These are phyloP conservation scores for Condylostoma magnum DNA, from an alignment of 169 alveolate species.

Conservation along the genomic window DNA sequence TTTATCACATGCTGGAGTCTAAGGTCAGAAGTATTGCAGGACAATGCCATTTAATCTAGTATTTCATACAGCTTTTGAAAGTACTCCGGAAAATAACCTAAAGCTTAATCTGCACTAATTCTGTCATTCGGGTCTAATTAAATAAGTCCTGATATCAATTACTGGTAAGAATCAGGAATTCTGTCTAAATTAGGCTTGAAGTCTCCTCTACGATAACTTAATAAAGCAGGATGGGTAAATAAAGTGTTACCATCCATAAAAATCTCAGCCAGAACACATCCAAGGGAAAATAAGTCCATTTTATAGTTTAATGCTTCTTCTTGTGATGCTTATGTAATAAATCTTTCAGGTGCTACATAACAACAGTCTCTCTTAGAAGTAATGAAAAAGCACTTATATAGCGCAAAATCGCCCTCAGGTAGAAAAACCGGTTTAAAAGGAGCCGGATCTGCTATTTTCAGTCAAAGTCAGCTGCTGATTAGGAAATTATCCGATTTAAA, in stretches of 20 bases:
- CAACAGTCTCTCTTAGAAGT: slow-evolving; percentile 62
- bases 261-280: slow-evolving; percentile 83
- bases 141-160: too few species aligned
- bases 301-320: slow-evolving; percentile 19
- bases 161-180: too few species aligned
- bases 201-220: slow-evolving; percentile 11
- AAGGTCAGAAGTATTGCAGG: too few species aligned
- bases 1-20: too few species aligned
- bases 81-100: too few species aligned
- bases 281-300: slow-evolving; percentile 84
- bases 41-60: too few species aligned
- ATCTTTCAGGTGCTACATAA: slow-evolving; percentile 87
- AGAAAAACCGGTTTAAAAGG: slow-evolving; percentile 71
- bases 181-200: too few species aligned
- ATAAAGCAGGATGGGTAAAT: slow-evolving; percentile 58
- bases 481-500: slow-evolving; percentile 79
- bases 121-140: too few species aligned
- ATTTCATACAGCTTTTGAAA: too few species aligned
- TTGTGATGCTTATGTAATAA: slow-evolving; percentile 14
- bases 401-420: slow-evolving; percentile 61
- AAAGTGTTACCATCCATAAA: slow-evolving; percentile 69
- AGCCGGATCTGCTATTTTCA: slow-evolving; percentile 67
- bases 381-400: slow-evolving; percentile 72
- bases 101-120: too few species aligned
- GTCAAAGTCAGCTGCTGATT: slow-evolving; percentile 66